These are phyloP conservation scores for Prunus davidiana DNA, from an alignment of 306 rosid species.

Conservation along the genomic window DNA sequence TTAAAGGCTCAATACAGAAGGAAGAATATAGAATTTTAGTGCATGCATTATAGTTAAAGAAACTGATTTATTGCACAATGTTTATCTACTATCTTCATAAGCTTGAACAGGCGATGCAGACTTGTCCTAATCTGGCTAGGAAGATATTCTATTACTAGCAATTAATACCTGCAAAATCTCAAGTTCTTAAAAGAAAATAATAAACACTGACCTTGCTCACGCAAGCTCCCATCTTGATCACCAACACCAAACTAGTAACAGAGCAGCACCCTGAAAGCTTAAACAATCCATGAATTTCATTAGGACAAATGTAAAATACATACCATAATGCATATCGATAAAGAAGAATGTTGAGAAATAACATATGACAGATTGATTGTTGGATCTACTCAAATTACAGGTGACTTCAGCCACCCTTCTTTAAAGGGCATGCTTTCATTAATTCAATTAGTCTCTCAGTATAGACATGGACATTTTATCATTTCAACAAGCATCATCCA, in stretches of 20 bases:
- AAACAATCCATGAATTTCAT: conserved; percentile 19
- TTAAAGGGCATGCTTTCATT: not conserved
- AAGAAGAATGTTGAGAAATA: conserved; percentile 6
- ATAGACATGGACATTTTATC: not conserved
- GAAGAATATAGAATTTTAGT: not conserved
- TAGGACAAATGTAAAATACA: not conserved
- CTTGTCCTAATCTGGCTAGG: not conserved
- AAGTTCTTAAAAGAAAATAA: not conserved
- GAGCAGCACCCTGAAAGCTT: conserved; percentile 31
- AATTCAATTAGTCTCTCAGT: not conserved
- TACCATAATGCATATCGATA: conserved; percentile 9
- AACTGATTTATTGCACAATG: not conserved
- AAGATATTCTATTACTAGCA: not conserved
- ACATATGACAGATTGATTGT: not conserved
- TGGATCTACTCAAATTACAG: not conserved
- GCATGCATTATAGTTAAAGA: not conserved
- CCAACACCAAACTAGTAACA: conserved; percentile 16
- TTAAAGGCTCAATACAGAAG: not conserved
- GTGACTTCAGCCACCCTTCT: not conserved
- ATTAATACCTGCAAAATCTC: not conserved
- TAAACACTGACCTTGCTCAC: conserved; percentile 51
- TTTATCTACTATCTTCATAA: not conserved
- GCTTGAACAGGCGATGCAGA: not conserved
- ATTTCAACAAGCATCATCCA: not conserved
- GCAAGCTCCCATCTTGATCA: conserved; percentile 71